Evolutionary conservation across 441 rosid genomes (phyloP).

Genomic region (California macrophylla): DNA sequence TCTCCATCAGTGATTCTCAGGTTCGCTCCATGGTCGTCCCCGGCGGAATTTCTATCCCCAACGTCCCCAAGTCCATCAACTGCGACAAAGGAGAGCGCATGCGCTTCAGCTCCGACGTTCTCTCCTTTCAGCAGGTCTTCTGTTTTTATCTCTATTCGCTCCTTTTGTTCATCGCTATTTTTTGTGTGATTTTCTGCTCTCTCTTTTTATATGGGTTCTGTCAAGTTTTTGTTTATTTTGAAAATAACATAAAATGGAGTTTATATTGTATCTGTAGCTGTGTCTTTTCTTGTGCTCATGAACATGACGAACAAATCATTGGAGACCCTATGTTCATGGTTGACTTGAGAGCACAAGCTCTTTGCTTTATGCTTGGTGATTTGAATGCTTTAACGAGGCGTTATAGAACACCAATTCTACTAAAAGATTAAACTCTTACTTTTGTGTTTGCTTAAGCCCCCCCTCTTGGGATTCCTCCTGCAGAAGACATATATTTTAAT

Average conservation of each 20-base stretch:
- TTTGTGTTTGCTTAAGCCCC: background rate
- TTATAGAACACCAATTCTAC: background rate
- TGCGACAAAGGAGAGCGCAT: conserved; percentile 82
- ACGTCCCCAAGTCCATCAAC: conserved; percentile 72
- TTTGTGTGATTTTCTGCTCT: background rate
- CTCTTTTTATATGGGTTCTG: background rate
- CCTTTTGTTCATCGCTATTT: background rate
- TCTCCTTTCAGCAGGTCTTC: conserved; percentile 81
- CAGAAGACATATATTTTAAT: background rate
- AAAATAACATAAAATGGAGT: background rate
- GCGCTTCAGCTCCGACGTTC: conserved; percentile 71
- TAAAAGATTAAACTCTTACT: background rate
- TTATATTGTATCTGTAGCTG: background rate
- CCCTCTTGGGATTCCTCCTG: background rate
- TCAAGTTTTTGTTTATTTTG: background rate
- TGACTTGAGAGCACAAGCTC: background rate
- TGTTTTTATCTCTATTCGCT: background rate
- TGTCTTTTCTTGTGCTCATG: background rate
- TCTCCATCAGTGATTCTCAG: conserved; percentile 14
- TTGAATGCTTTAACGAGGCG: background rate
- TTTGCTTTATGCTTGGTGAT: background rate
- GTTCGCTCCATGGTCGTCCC: conserved; percentile 28
- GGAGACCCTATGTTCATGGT: background rate
- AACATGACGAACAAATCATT: background rate
- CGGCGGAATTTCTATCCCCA: conserved; percentile 63